Conservation (phyloP, 352 stramenopile genomes). For the Globisporangium lucens region DNA sequence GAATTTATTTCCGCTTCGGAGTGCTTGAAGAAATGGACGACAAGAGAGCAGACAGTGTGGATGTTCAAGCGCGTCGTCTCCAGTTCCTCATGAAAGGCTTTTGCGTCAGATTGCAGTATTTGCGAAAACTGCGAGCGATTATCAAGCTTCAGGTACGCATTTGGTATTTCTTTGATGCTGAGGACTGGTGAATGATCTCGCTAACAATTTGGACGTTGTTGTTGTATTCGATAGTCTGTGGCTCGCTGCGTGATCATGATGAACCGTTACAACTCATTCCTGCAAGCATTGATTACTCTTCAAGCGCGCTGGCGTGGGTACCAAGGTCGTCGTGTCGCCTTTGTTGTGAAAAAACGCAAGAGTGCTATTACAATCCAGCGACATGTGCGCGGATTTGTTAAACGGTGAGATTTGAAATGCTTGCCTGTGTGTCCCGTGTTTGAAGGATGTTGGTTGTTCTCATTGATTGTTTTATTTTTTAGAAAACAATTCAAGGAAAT, state of each 20-base stretch:
- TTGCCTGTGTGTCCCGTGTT: background rate
- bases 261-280: slow-evolving; percentile 63
- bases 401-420: slow-evolving; percentile 32
- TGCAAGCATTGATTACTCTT: slow-evolving; percentile 50
- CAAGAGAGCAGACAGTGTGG: slow-evolving; percentile 50
- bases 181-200: slow-evolving; percentile 3
- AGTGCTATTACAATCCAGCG: slow-evolving; percentile 69
- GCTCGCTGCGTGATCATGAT: slow-evolving; percentile 77
- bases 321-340: slow-evolving; percentile 48
- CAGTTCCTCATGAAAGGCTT: slow-evolving; percentile 78
- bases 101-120: slow-evolving; percentile 49
- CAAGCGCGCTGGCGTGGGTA: slow-evolving; percentile 80
- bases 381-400: slow-evolving; percentile 56
- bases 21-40: slow-evolving; percentile 81
- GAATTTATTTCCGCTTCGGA: slow-evolving; percentile 82
- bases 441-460: background rate
- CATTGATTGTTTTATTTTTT: background rate
- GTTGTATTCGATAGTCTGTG: slow-evolving; percentile 50
- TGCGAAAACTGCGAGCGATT: slow-evolving; percentile 66
- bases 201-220: slow-evolving; percentile 5
- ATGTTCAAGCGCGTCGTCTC: slow-evolving; percentile 55
- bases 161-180: background rate
- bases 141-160: slow-evolving; percentile 67
- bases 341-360: slow-evolving; percentile 48
- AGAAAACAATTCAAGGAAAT: slow-evolving; percentile 57